phyloP scores from a whole-genome alignment of 208 protist species.

The Acanthamoeba lugdunensis region DNA sequence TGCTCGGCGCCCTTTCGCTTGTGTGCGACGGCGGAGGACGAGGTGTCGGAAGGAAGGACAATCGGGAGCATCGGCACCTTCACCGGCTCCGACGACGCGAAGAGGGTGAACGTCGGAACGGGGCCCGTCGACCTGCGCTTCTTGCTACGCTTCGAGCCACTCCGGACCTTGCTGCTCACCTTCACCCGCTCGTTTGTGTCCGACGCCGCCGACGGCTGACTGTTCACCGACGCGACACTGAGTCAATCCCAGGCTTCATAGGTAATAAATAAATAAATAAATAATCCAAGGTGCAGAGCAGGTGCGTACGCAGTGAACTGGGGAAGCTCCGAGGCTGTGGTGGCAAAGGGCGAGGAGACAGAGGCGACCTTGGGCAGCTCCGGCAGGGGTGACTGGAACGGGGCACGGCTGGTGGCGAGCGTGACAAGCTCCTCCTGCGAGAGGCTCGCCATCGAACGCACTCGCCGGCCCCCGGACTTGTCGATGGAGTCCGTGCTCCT shows the following conservation, averaged over 20 bases:
- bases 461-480: neutral
- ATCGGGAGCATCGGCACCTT: slow-evolving; percentile 47
- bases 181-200: slow-evolving; percentile 5
- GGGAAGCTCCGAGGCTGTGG: neutral
- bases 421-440: neutral
- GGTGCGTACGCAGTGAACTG: slow-evolving; percentile 21
- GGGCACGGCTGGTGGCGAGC: neutral
- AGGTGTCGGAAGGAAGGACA: neutral
- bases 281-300: neutral
- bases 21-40: neutral
- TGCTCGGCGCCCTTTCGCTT: neutral
- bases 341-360: neutral
- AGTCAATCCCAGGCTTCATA: no score
- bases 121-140: neutral
- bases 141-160: neutral
- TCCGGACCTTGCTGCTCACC: neutral
- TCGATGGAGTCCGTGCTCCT: neutral
- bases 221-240: neutral
- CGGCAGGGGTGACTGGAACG: neutral
- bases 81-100: slow-evolving; percentile 31
- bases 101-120: slow-evolving; percentile 32
- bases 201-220: neutral
- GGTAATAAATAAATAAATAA: no score
- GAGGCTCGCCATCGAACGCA: neutral
- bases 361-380: neutral